Conservation (phyloP, 306 rosid species). For the Benincasa hispida region DNA sequence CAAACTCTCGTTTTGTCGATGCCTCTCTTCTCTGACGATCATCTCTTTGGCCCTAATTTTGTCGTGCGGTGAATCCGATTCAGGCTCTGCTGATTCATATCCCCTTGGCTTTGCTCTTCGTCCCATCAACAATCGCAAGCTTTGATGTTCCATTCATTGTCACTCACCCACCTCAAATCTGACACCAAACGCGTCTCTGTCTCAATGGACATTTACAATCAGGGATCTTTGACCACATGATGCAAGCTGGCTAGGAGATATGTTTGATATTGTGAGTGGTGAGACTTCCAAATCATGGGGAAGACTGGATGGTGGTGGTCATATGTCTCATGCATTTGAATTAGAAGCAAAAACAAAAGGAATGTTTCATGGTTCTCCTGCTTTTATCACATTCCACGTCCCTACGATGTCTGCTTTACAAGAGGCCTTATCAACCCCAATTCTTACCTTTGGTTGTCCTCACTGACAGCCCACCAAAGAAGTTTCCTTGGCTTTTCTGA, state of each 20-base stretch:
- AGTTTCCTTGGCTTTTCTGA: too few relatives aligned
- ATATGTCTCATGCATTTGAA: conserved; percentile 73
- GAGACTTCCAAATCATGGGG: conserved; percentile 82
- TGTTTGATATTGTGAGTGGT: conserved; percentile 51
- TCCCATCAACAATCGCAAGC: conserved; percentile 36
- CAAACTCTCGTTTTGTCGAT: not conserved
- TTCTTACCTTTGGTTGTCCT: conserved; percentile 82
- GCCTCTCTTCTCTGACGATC: not conserved
- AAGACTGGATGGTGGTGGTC: conserved; percentile 81
- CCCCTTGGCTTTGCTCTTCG: conserved; percentile 28
- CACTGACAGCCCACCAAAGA: conserved; percentile 80
- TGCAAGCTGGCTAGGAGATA: conserved; percentile 65
- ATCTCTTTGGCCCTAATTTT: not conserved
- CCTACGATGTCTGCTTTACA: conserved; percentile 84
- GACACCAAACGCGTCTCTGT: conserved; percentile 82
- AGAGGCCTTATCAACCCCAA: conserved; percentile 80
- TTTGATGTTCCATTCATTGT: conserved; percentile 81
- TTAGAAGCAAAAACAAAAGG: conserved; percentile 74
- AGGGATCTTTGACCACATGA: conserved; percentile 79
- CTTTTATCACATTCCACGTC: conserved; percentile 68
- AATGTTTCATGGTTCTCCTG: conserved; percentile 57
- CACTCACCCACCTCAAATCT: conserved; percentile 74
- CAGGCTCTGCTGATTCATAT: conserved; percentile 16
- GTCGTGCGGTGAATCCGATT: conserved; percentile 38
- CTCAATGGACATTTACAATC: conserved; percentile 86